These are phyloP conservation scores for Circinella minor DNA, from an alignment of 371 early-diverging fungal genomes.

Conservation along the genomic window DNA sequence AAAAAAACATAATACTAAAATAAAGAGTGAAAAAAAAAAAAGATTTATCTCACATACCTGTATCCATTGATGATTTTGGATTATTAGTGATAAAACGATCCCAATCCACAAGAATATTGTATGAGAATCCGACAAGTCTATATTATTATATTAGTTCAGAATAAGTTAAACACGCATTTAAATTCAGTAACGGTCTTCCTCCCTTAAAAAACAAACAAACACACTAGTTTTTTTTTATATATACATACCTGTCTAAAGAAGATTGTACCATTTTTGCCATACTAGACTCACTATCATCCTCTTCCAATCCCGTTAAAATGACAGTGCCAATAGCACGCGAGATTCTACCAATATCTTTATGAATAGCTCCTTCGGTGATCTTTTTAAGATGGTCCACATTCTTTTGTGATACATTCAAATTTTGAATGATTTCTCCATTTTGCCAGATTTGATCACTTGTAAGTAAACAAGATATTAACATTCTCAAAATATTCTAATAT, in stretches of 20 bases:
- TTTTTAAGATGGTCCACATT: slow-evolving; percentile 15
- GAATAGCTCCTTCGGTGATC: slow-evolving; percentile 28
- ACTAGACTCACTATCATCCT: slow-evolving; percentile 6
- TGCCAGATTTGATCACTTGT: slow-evolving; percentile 37
- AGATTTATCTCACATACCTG: slow-evolving; percentile 11
- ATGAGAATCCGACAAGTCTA: slow-evolving; percentile 42
- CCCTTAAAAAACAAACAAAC: too few species aligned
- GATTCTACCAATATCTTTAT: slow-evolving; percentile 52
- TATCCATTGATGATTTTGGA: slow-evolving; percentile 17
- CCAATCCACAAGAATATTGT: slow-evolving; percentile 46
- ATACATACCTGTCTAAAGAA: slow-evolving; percentile 22
- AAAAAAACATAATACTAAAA: neutral
- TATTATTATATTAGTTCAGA: neutral
- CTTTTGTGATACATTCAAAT: slow-evolving; percentile 20
- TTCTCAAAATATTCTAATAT: slow-evolving; percentile 18
- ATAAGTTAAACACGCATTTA: too few species aligned
- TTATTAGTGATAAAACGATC: slow-evolving; percentile 30
- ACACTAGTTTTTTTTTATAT: neutral
- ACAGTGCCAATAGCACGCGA: slow-evolving; percentile 42
- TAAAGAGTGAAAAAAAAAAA: too few species aligned
- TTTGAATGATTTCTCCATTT: slow-evolving; percentile 26
- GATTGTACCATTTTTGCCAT: slow-evolving; percentile 14
- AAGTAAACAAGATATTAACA: slow-evolving; percentile 31
- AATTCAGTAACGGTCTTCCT: too few species aligned
- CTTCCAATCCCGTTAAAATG: slow-evolving; percentile 19